Conservation (phyloP, 1,284 basidiomycete species). For the Malassezia brasiliensis region DNA sequence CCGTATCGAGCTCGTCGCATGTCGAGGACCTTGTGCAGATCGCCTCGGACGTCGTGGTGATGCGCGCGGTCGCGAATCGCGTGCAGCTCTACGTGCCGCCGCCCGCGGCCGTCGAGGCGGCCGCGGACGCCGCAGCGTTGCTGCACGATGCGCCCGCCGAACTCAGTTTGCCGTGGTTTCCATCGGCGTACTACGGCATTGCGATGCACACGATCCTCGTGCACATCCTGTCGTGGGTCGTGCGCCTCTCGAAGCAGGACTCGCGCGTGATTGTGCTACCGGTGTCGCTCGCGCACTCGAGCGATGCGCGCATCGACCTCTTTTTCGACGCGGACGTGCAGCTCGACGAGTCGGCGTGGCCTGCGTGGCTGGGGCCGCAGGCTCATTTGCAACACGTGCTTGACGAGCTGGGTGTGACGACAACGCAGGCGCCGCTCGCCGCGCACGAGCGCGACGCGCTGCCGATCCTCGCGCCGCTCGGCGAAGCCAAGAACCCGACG, state of each 20-base stretch:
- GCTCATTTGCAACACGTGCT: slow-evolving; percentile 15
- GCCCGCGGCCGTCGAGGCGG: background rate
- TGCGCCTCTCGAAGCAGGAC: slow-evolving; percentile 10
- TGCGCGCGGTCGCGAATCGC: slow-evolving; percentile 6
- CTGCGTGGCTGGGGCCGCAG: slow-evolving; percentile 15
- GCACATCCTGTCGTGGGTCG: slow-evolving; percentile 13
- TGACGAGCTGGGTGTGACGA: slow-evolving; percentile 9
- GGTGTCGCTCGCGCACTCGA: background rate
- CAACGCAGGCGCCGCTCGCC: slow-evolving; percentile 1
- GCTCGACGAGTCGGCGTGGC: slow-evolving; percentile 9
- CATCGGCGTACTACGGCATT: slow-evolving; percentile 5
- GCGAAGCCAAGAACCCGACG: background rate
- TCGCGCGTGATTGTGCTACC: slow-evolving; percentile 2
- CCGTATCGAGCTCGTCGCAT: background rate
- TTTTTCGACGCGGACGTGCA: slow-evolving; percentile 10
- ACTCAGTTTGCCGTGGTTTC: slow-evolving; percentile 7
- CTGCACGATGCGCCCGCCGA: background rate
- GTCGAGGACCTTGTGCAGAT: slow-evolving; percentile 10
- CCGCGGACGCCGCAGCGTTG: background rate
- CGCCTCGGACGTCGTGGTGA: slow-evolving; percentile 6
- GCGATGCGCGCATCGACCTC: slow-evolving; percentile 4
- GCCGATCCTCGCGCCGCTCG: slow-evolving; percentile 1
- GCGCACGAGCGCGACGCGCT: background rate
- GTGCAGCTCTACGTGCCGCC: slow-evolving; percentile 12
- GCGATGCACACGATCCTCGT: slow-evolving; percentile 13